These are phyloP conservation scores for Neofusicoccum kwambonambiense DNA, from an alignment of 2,329 filamentous ascomycete genomes.

Conservation along the genomic window DNA sequence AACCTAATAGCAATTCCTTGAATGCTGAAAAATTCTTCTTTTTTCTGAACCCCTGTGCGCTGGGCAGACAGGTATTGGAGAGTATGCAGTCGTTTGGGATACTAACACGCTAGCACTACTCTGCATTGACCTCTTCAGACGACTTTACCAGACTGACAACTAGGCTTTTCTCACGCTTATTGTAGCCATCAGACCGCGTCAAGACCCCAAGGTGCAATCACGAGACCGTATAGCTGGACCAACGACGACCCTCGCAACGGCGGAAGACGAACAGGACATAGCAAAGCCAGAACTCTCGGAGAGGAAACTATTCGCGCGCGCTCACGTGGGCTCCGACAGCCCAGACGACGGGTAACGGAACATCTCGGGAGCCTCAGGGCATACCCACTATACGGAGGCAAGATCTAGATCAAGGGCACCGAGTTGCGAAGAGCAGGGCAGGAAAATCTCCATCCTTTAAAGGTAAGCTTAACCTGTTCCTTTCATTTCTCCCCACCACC, in stretches of 20 bases:
- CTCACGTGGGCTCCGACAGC: background rate
- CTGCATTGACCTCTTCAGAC: background rate
- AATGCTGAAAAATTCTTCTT: conserved; percentile 19
- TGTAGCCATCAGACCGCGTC: background rate
- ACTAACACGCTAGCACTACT: background rate
- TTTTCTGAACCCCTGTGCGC: conserved; percentile 11
- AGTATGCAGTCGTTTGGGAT: background rate
- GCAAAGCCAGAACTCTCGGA: too few relatives aligned
- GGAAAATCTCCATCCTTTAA: background rate
- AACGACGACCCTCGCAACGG: too few relatives aligned
- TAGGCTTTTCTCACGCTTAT: background rate
- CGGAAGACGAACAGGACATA: too few relatives aligned
- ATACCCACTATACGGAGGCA: background rate
- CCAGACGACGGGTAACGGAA: background rate
- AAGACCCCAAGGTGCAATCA: background rate
- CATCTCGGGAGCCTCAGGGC: background rate
- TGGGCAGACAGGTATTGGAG: background rate
- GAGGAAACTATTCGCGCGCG: too few relatives aligned
- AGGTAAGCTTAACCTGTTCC: conserved; percentile 10
- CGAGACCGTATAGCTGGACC: background rate
- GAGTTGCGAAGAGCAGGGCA: background rate
- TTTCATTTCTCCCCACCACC: background rate
- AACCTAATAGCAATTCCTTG: conserved; percentile 18
- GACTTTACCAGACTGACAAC: background rate
- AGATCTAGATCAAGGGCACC: background rate